Conservation (phyloP, 768 basidiomycete genomes). For the Pleurotus eryngii region DNA sequence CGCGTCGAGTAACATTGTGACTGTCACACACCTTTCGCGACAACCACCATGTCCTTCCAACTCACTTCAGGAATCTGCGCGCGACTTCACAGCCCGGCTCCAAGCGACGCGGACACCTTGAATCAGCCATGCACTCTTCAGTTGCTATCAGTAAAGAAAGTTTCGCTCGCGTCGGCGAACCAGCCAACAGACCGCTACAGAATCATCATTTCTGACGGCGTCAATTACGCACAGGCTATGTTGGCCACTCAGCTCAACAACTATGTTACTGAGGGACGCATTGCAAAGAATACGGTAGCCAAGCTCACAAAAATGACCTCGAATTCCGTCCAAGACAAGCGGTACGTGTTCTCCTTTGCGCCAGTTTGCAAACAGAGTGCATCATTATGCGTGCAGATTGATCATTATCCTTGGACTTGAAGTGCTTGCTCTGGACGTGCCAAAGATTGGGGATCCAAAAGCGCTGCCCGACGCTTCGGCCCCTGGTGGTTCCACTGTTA, state of each 20-base stretch:
- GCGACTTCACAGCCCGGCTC: slow-evolving; percentile 43
- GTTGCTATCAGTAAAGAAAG: slow-evolving; percentile 80
- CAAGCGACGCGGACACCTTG: slow-evolving; percentile 41
- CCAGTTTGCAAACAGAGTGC: neutral
- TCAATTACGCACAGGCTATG: slow-evolving; percentile 88
- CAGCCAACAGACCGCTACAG: slow-evolving; percentile 55
- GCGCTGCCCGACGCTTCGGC: slow-evolving; percentile 27
- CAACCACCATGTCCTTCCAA: slow-evolving; percentile 36
- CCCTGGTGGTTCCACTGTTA: slow-evolving; percentile 24
- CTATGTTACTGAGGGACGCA: slow-evolving; percentile 58
- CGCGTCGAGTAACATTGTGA: slow-evolving; percentile 24
- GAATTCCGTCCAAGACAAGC: slow-evolving; percentile 80
- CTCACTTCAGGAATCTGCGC: slow-evolving; percentile 58
- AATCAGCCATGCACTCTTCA: slow-evolving; percentile 59
- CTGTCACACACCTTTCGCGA: slow-evolving; percentile 13
- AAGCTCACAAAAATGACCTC: slow-evolving; percentile 73
- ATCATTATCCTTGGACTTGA: slow-evolving; percentile 74
- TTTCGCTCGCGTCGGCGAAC: slow-evolving; percentile 37
- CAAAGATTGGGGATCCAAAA: slow-evolving; percentile 72
- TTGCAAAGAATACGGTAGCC: slow-evolving; percentile 67
- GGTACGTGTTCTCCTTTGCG: slow-evolving; percentile 43
- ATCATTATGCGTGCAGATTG: slow-evolving; percentile 43
- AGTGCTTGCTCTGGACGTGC: slow-evolving; percentile 46
- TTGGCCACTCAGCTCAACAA: slow-evolving; percentile 87
- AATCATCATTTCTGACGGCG: slow-evolving; percentile 88